Conservation (phyloP, 768 basidiomycete species). For the Pleurotus tuoliensis region DNA sequence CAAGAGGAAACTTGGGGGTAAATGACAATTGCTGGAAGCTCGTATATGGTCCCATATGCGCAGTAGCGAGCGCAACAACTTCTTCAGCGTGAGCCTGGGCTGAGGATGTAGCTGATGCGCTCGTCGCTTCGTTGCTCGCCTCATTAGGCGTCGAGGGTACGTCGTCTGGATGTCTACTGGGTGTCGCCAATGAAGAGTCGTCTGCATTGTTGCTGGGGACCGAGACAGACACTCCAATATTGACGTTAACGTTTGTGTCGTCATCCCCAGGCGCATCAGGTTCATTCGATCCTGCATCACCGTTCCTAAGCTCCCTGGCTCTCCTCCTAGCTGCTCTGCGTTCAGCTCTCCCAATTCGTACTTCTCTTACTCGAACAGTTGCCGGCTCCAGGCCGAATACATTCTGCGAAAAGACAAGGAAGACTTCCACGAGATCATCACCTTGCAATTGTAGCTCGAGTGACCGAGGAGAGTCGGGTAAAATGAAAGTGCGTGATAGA, state of each 20-base stretch:
- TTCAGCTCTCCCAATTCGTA: slow-evolving; percentile 86
- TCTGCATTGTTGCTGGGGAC: slow-evolving; percentile 15
- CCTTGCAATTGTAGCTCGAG: slow-evolving; percentile 87
- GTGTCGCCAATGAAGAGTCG: not conserved
- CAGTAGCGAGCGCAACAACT: slow-evolving; percentile 58
- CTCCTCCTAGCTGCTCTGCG: slow-evolving; percentile 79
- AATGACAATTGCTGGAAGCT: slow-evolving; percentile 90
- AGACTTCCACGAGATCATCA: slow-evolving; percentile 89
- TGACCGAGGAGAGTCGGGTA: slow-evolving; percentile 86
- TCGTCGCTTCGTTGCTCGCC: slow-evolving; percentile 15
- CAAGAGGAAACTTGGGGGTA: slow-evolving; percentile 84
- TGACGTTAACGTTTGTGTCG: slow-evolving; percentile 56
- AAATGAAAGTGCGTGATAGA: slow-evolving; percentile 88
- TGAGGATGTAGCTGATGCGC: slow-evolving; percentile 29
- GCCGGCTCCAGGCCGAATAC: slow-evolving; percentile 92
- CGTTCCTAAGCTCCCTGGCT: slow-evolving; percentile 62
- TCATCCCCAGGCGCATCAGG: slow-evolving; percentile 44
- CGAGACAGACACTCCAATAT: slow-evolving; percentile 56
- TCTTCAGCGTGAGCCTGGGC: slow-evolving; percentile 57
- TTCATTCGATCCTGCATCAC: slow-evolving; percentile 41
- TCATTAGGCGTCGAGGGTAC: too few relatives aligned
- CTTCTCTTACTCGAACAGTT: slow-evolving; percentile 91
- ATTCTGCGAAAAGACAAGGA: slow-evolving; percentile 87
- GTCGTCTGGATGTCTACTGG: slow-evolving; percentile 13
- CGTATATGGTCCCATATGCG: slow-evolving; percentile 79